Percentiles rank a stretch among this genome's conserved stretches.
Conservation (phyloP, 129 eudicot genomes). For the Flaveria bidentis region DNA sequence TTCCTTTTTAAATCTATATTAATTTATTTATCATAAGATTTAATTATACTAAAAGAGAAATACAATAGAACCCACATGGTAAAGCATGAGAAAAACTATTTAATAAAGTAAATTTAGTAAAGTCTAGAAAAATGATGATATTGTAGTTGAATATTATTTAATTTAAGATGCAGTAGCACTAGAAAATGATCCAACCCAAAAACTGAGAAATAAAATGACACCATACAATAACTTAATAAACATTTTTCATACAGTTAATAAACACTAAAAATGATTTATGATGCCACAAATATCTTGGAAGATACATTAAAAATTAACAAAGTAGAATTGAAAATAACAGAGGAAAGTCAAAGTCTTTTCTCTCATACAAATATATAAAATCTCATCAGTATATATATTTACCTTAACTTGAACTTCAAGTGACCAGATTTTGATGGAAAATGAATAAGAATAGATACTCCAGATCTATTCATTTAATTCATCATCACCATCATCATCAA, state of each 20-base stretch:
- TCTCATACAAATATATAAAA: constrained; percentile 34
- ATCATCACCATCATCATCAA: constrained; percentile 34
- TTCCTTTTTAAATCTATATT: background rate
- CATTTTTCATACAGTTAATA: background rate
- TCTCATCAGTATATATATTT: constrained; percentile 40
- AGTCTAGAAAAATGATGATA: constrained; percentile 12
- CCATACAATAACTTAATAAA: background rate
- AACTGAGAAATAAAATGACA: background rate
- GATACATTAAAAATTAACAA: constrained; percentile 14
- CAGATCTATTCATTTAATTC: constrained; percentile 28
- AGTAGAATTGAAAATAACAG: background rate
- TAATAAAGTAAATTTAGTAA: background rate
- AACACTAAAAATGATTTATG: constrained; percentile 11
- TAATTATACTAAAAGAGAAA: background rate
- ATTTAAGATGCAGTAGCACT: background rate
- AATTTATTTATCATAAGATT: background rate
- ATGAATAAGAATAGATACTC: constrained; percentile 24
- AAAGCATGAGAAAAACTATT: background rate
- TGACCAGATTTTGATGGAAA: constrained; percentile 35
- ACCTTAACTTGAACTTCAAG: constrained; percentile 37
- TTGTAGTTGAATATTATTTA: background rate
- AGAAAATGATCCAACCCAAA: background rate
- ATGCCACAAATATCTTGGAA: constrained; percentile 17
- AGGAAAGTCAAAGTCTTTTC: constrained; percentile 28
- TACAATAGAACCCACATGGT: background rate